Base-by-base conservation (phyloP, 495 filamentous ascomycete genomes). In the Lophiostoma macrostomum region DNA sequence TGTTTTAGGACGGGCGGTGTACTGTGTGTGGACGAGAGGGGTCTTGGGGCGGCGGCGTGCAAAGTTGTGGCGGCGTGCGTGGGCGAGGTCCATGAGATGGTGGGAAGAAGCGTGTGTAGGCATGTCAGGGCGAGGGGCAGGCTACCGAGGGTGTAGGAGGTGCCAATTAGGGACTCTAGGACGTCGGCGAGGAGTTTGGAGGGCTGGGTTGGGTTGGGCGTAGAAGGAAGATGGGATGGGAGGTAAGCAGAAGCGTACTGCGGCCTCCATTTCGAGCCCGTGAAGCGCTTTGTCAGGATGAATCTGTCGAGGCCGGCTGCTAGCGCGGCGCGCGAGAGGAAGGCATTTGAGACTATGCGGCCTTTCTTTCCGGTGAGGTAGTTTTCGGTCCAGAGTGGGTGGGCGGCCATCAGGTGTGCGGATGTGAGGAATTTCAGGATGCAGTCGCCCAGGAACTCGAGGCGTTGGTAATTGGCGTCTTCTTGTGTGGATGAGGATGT, bases 101-200 rank as follows among this genome's bases (percentile, higher is more conserved):
- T 0, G 83, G 83, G 7, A 89, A 61, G 67, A 91, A 87, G 23
- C 77, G 67, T 56, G 31, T 76, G 68, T 1, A 93, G 73, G 64
- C 85, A 90, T 8, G 65, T 51, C 20, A 86, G 69, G 0, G 87
- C 88, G 50, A 81, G 84, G 7, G 74, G 29, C 29, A 79, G 66
- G 0, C 87, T 87, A 0, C 89, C 88, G 40, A 87, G 80, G 5
- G 89, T 42, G 60, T 78, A 95, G 1, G 87, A 75, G 0, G 87
- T 86, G 1, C 89, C 93, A 29, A 95, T 85, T 0, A 96, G 73
- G 0, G 86, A 80, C 66, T 98, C 93, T 10, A 96, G 80, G 0
- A 96, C 87, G 57, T 98, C 93, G 4, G 93, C 93, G 11, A 95
- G 77, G 1, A 83, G 80, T 63, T 98, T 98, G 5, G 79, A 85